Evolutionary conservation across 345 rosid genomes (phyloP).

Genomic region (Corymbia maculata): DNA sequence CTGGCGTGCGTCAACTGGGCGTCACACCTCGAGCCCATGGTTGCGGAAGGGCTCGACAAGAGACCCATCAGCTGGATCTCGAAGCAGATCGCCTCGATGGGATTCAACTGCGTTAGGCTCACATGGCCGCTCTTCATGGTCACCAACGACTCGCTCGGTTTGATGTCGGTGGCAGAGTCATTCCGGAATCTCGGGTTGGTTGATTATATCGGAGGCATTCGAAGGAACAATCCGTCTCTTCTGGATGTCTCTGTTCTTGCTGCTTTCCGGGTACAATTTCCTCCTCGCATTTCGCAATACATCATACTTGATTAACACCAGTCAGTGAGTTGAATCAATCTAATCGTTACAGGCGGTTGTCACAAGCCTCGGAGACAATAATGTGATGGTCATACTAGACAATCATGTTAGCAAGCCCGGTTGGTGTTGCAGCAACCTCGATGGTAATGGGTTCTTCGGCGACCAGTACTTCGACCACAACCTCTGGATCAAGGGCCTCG

Average conservation of each 20-base stretch:
- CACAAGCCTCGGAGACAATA: constrained; percentile 43
- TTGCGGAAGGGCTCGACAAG: constrained; percentile 74
- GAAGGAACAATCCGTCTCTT: constrained; percentile 63
- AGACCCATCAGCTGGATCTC: constrained; percentile 33
- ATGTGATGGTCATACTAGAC: constrained; percentile 77
- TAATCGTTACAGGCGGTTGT: constrained; percentile 45
- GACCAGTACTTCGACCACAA: constrained; percentile 61
- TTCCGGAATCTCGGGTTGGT: constrained; percentile 47
- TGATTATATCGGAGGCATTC: constrained; percentile 55
- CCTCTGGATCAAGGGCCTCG: constrained; percentile 51
- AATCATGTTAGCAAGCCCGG: constrained; percentile 88
- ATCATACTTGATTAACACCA: not conserved
- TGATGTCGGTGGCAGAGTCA: constrained; percentile 43
- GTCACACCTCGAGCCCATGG: constrained; percentile 38
- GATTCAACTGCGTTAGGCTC: constrained; percentile 65
- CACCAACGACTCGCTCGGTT: constrained; percentile 37
- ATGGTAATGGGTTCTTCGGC: constrained; percentile 90
- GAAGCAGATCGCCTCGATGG: constrained; percentile 16
- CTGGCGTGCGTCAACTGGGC: constrained; percentile 1
- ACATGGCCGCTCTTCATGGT: constrained; percentile 56
- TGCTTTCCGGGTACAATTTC: constrained; percentile 54
- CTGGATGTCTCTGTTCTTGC: constrained; percentile 53
- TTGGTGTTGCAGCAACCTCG: constrained; percentile 70
- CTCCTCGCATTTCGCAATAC: not conserved
- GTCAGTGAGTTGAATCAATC: not conserved